Evolutionary conservation across 1,284 basidiomycete species (phyloP).

Genomic region (Naganishia sp.): DNA sequence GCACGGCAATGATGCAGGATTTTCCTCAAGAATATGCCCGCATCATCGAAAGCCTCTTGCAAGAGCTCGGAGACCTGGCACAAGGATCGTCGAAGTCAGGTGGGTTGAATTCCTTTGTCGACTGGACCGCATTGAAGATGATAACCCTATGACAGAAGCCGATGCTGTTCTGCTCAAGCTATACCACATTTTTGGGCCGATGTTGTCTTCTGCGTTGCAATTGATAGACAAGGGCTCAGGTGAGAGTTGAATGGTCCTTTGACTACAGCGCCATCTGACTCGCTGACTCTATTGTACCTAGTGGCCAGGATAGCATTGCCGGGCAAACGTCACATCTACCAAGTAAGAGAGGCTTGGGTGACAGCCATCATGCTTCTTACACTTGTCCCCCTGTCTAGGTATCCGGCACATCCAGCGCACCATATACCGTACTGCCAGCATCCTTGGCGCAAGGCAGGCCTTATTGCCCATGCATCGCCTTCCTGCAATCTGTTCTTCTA

Average conservation of each 20-base stretch:
- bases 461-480: slow-evolving; percentile 32
- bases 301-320: slow-evolving; percentile 27
- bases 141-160: neutral
- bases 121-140: no score
- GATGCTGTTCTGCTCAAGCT: slow-evolving; percentile 27
- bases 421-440: slow-evolving; percentile 29
- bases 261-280: neutral
- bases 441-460: slow-evolving; percentile 3
- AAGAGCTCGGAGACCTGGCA: slow-evolving; percentile 6
- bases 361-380: neutral
- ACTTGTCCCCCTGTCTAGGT: slow-evolving; percentile 13
- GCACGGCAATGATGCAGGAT: slow-evolving; percentile 2
- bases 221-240: slow-evolving; percentile 32
- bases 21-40: slow-evolving; percentile 18
- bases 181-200: slow-evolving; percentile 25
- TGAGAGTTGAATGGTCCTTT: neutral
- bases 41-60: slow-evolving; percentile 10
- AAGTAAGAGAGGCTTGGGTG: neutral
- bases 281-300: neutral
- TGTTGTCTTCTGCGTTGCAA: slow-evolving; percentile 29
- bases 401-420: slow-evolving; percentile 20
- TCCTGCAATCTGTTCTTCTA: slow-evolving; percentile 22
- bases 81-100: slow-evolving; percentile 7
- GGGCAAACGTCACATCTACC: slow-evolving; percentile 25
- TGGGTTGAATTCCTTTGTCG: neutral